These are phyloP conservation scores for Ustanciosporium gigantosporum DNA, from an alignment of 1,284 basidiomycete genomes.

Conservation along the genomic window DNA sequence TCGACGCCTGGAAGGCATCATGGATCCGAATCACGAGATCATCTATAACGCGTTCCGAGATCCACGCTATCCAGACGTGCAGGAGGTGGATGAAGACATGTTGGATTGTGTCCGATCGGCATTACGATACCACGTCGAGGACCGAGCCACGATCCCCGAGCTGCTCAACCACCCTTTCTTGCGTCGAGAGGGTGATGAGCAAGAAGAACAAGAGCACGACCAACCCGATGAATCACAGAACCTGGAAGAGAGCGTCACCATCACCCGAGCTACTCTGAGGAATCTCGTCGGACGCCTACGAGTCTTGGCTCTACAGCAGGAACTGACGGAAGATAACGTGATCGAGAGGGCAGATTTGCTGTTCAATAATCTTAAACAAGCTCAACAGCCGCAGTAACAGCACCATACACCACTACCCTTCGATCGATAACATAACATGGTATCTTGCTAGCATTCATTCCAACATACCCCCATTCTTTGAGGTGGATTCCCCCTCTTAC, in stretches of 20 bases:
- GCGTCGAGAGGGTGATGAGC: slow-evolving; percentile 9
- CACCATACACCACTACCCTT: too few species aligned
- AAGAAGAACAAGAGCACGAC: slow-evolving; percentile 3
- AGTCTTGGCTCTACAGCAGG: slow-evolving; percentile 37
- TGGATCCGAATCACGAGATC: slow-evolving; percentile 73
- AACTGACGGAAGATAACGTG: slow-evolving; percentile 50
- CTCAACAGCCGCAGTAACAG: too few species aligned
- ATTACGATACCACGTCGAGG: slow-evolving; percentile 73
- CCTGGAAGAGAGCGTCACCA: slow-evolving; percentile 32
- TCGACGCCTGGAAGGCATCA: slow-evolving; percentile 86
- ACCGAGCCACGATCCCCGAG: slow-evolving; percentile 77
- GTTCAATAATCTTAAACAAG: slow-evolving; percentile 29
- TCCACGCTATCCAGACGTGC: slow-evolving; percentile 64
- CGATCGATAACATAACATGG: too few species aligned
- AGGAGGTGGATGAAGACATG: slow-evolving; percentile 70
- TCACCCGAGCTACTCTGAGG: slow-evolving; percentile 39
- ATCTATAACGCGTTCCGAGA: slow-evolving; percentile 73
- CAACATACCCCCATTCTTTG: too few species aligned
- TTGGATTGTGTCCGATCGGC: slow-evolving; percentile 76
- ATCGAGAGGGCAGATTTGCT: slow-evolving; percentile 44
- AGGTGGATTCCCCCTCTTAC: too few species aligned
- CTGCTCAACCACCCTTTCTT: slow-evolving; percentile 64
- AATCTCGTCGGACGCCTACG: slow-evolving; percentile 45
- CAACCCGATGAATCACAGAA: slow-evolving; percentile 1
- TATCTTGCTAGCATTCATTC: too few species aligned